phyloP scores from a whole-genome alignment of 2,329 filamentous ascomycete species.

The Daldinia sp. region DNA sequence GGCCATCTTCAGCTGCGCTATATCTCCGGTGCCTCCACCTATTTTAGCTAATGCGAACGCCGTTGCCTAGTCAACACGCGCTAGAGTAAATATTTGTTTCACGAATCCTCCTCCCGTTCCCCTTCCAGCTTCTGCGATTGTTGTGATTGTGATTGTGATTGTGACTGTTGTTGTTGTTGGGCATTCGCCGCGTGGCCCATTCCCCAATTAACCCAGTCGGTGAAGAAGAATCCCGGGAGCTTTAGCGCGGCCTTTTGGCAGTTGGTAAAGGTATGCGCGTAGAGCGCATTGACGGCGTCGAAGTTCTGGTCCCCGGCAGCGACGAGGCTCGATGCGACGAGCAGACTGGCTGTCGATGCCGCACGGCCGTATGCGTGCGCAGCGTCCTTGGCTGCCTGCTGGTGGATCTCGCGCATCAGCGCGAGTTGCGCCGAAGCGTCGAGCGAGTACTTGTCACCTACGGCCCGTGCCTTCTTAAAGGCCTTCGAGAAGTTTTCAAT shows the following conservation, averaged over 20 bases:
- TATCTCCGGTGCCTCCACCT: not conserved
- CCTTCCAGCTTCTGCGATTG: not conserved
- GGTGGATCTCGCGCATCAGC: constrained; percentile 73
- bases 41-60: not conserved
- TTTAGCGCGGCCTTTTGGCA: constrained; percentile 67
- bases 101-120: not conserved
- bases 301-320: constrained; percentile 54
- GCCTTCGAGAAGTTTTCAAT: constrained; percentile 76
- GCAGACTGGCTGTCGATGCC: constrained; percentile 75
- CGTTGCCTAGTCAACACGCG: not conserved
- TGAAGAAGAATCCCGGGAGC: constrained; percentile 72
- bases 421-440: constrained; percentile 58
- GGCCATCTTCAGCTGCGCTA: not conserved
- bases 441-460: constrained; percentile 49
- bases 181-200: constrained; percentile 55
- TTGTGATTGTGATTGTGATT: too few species aligned
- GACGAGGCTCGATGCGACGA: constrained; percentile 70
- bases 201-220: constrained; percentile 79
- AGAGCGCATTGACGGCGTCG: constrained; percentile 67
- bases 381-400: constrained; percentile 66
- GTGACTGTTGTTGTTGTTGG: constrained; percentile 7
- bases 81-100: not conserved
- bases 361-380: constrained; percentile 67
- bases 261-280: constrained; percentile 66
- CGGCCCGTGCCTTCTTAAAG: constrained; percentile 63